Evolutionary conservation across 495 filamentous ascomycete species (phyloP).

Genomic region (Hyphodiscus hymeniophilus): DNA sequence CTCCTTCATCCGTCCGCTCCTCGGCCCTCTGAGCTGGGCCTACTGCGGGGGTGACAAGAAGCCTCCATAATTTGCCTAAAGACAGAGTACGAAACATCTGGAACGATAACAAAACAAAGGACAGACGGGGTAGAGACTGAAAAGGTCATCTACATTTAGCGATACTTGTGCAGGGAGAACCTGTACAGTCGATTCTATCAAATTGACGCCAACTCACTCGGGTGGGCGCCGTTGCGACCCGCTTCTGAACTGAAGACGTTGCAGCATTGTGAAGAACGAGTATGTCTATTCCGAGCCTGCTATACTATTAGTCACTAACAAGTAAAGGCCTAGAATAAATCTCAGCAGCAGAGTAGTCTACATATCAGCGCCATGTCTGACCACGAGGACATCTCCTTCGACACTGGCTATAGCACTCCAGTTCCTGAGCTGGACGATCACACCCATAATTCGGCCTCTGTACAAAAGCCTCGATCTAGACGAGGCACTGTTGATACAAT

Average conservation of each 20-base stretch:
- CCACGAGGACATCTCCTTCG: slow-evolving; percentile 36
- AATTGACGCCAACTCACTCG: slow-evolving; percentile 25
- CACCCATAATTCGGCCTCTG: slow-evolving; percentile 64
- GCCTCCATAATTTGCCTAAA: slow-evolving; percentile 83
- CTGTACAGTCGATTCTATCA: slow-evolving; percentile 23
- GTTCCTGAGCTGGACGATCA: slow-evolving; percentile 91
- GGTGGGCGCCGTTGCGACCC: slow-evolving; percentile 27
- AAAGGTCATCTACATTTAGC: slow-evolving; percentile 6
- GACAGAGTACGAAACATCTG: slow-evolving; percentile 1
- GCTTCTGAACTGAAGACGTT: slow-evolving; percentile 16
- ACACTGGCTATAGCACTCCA: slow-evolving; percentile 60
- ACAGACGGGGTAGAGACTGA: slow-evolving; percentile 2
- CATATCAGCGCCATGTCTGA: slow-evolving; percentile 45
- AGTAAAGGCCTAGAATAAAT: not conserved
- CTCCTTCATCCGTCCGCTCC: slow-evolving; percentile 84
- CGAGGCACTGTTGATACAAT: slow-evolving; percentile 49
- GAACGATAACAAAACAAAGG: slow-evolving; percentile 4
- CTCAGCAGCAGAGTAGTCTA: not conserved
- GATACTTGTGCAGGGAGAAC: slow-evolving; percentile 22
- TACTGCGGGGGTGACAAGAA: slow-evolving; percentile 94
- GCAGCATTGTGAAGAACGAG: not conserved
- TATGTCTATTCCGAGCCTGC: not conserved
- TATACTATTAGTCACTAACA: not conserved
- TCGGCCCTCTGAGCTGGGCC: slow-evolving; percentile 84
- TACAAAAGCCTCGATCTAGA: slow-evolving; percentile 45